Conservation (phyloP, 208 protist species). For the Strigomonas galati region DNA sequence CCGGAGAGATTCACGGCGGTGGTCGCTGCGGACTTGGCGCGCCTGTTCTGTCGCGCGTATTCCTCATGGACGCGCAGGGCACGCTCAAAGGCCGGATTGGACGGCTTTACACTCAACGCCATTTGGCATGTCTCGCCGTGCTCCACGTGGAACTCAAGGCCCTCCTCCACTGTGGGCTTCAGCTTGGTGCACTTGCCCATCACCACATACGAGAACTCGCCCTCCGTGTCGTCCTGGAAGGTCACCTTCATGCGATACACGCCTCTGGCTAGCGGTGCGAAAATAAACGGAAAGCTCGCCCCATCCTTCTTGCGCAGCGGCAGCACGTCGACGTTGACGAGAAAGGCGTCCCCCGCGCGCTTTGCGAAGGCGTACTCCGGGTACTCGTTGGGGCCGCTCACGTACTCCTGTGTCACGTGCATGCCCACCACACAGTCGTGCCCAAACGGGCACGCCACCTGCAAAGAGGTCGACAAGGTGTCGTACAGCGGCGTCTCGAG, state of each 20-base stretch:
- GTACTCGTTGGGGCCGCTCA: constrained; percentile 19
- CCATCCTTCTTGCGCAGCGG: constrained; percentile 61
- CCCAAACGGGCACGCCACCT: constrained; percentile 79
- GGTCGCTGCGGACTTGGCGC: constrained; percentile 11
- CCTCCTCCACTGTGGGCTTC: constrained; percentile 34
- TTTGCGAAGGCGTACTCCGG: constrained; percentile 31
- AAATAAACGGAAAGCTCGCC: constrained; percentile 67
- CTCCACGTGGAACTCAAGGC: constrained; percentile 63
- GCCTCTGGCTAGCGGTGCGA: constrained; percentile 79
- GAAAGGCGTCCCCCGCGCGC: constrained; percentile 56
- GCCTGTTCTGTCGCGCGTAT: constrained; percentile 26
- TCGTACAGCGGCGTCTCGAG: constrained; percentile 82
- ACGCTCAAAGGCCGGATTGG: constrained; percentile 66
- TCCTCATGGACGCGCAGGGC: constrained; percentile 74
- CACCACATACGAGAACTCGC: constrained; percentile 89
- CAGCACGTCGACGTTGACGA: constrained; percentile 62
- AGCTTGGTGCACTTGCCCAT: constrained; percentile 57
- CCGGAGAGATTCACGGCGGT: constrained; percentile 17
- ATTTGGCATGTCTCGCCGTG: constrained; percentile 42
- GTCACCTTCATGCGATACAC: constrained; percentile 67
- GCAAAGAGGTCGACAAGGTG: constrained; percentile 53
- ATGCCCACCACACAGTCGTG: constrained; percentile 76
- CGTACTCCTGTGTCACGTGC: constrained; percentile 65
- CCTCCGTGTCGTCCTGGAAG: constrained; percentile 84
- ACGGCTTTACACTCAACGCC: constrained; percentile 40